Base-by-base conservation (phyloP, 345 rosid species). In the Rhizophora apiculata region DNA sequence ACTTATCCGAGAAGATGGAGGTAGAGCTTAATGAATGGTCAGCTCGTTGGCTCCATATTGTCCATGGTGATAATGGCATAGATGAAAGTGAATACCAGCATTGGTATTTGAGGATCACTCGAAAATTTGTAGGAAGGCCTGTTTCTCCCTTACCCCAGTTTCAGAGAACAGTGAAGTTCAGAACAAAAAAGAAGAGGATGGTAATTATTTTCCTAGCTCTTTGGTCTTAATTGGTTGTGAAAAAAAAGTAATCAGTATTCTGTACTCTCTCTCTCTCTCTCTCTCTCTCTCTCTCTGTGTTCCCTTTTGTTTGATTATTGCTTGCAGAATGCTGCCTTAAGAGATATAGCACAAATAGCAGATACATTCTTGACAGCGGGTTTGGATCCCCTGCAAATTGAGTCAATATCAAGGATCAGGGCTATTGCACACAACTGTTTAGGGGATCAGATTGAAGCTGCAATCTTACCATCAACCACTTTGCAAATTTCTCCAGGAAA, bases 1-100 rank as follows among this genome's bases (percentile, higher is more conserved):
- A 95, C 84, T 82, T 95, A 75, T 86, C 96, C 18, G 89, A 77
- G 19, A 95, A 95, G 81, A 95, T 92, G 99, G 96, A 88, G 68
- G 48, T 83, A 4, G 97, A 92, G 84, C 89, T 92, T 71, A 87
- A 69, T 69, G 99, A 92, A 82, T 95, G 99, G 99, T 75, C 78
- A 22, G 85, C 86, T 67, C 93, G 96, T 31, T 73, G 74, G 62
- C 86, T 80, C 60, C 79, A 78, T 71, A 83, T 88, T 67, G 89
- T 88, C 52, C 86, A 84, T 31, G 82, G 90, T 73, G 95, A 82
- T 73, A 82, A 79, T 51, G 85, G 79, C 49, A 78, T 77, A 29
- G 94, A 88, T 72, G 96, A 90, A 78, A 77, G 77, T 15, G 96
- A 86, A 63, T 95, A 92, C 88, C 81, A 83, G 92, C 85, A 81